Base-by-base conservation (phyloP, 139 green algal species). In the Cymbomonas tetramitiformis region DNA sequence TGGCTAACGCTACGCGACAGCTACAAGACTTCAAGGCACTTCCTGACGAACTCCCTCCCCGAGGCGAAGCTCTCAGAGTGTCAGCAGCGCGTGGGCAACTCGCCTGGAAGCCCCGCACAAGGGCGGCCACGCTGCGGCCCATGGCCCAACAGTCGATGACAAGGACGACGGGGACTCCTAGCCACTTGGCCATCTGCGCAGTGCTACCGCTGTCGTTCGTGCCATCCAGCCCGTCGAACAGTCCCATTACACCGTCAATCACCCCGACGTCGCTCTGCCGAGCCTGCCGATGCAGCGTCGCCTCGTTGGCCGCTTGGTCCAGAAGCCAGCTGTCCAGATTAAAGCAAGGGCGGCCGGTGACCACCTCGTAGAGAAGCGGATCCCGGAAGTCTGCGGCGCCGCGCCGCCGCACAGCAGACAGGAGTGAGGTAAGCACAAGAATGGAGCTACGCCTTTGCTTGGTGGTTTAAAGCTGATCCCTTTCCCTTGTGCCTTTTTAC, bases 281-380 rank as follows among this genome's bases (percentile, higher is more conserved):
- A 12, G 67, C 64, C 3, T 50, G 21, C 0, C 67, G 47, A n/a
- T 58, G 46, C 43, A 84, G 84, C 0, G 33, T 50, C 2, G 50
- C 57, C 44, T 79, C 10, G 33, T 69, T 74, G 44, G 74, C 49
- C 49, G 84, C 65, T 32, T 62, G 61, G 28, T 31, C 68, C 12
- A 87, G 51, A 72, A 93, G 85, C 79, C 78, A 94, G 28, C 74
- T 79, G 66, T 94, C 85, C 2, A 94, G 56, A 49, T 91, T 94
- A 26, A 85, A 60, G 2, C 65, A 83, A 38, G 80, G 71, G 2
- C 75, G 64, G 1, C 79, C 81, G 15, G 78, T 84, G 9, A 81
- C 85, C 21, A 54, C 61, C 55, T 81, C 54, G 51, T 86, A 75
- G 36, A 86, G 67, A 50, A 83, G 67, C 19, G 69, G 72, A 43